Conservation (phyloP, 176 grass and related monocot species). For the Musa schizocarpa region DNA sequence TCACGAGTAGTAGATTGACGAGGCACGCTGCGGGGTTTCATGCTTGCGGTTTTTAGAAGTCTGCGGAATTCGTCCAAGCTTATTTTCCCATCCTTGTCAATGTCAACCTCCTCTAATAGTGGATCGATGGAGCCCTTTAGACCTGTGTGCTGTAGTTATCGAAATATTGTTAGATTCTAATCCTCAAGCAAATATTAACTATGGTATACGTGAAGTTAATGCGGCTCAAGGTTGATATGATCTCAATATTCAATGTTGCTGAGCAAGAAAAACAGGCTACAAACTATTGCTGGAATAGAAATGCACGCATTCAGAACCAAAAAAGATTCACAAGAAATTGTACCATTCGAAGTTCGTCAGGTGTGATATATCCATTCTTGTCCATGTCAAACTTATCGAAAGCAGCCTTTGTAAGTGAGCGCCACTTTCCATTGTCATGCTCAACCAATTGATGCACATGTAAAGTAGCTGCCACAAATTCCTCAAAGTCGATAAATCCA, state of each 20-base stretch:
- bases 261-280: no score
- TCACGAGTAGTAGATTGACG: slow-evolving; percentile 9
- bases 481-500: slow-evolving; percentile 87
- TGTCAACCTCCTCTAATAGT: slow-evolving; percentile 76
- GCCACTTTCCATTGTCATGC: slow-evolving; percentile 81
- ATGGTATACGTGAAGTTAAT: neutral
- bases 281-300: neutral
- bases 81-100: slow-evolving; percentile 95
- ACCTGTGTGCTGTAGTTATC: slow-evolving; percentile 54
- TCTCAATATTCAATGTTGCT: neutral
- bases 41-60: slow-evolving; percentile 83
- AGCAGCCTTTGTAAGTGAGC: slow-evolving; percentile 60
- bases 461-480: slow-evolving; percentile 89
- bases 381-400: slow-evolving; percentile 92
- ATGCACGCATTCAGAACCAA: neutral
- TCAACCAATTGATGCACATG: slow-evolving; percentile 83
- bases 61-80: slow-evolving; percentile 87
- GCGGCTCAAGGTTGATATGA: neutral
- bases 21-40: slow-evolving; percentile 54
- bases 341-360: slow-evolving; percentile 92
- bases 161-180: neutral
- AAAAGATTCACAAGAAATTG: neutral
- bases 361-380: slow-evolving; percentile 83
- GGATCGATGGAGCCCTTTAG: slow-evolving; percentile 82
- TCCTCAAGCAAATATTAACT: neutral